Evolutionary conservation across 371 early-diverging fungal genomes (phyloP).

Genomic region (Apophysomyces sp.): DNA sequence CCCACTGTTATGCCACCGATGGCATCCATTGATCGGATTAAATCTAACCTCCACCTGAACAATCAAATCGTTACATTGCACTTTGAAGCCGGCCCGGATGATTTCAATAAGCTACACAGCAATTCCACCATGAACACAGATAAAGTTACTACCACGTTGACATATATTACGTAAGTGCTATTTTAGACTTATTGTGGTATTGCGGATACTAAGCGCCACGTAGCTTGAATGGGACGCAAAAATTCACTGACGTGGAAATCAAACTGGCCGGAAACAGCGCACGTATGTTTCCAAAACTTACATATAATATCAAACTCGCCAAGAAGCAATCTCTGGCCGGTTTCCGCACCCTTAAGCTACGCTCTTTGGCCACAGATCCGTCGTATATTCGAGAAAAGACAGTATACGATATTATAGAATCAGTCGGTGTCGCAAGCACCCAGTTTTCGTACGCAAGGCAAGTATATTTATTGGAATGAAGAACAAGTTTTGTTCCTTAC

Average conservation of each 20-base stretch:
- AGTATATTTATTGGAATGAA: background rate
- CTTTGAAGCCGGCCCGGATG: constrained; percentile 9
- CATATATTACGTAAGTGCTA: constrained; percentile 12
- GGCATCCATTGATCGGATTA: constrained; percentile 11
- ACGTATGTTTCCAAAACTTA: constrained; percentile 11
- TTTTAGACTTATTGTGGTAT: background rate
- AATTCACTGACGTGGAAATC: constrained; percentile 11
- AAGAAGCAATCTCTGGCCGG: constrained; percentile 13
- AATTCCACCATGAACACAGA: background rate
- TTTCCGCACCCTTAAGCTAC: constrained; percentile 14
- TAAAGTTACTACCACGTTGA: constrained; percentile 8
- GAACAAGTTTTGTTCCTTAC: background rate
- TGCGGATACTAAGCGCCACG: constrained; percentile 10
- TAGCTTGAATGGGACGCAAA: constrained; percentile 12
- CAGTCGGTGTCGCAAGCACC: constrained; percentile 12
- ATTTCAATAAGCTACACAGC: constrained; percentile 11
- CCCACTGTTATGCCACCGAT: constrained; percentile 14
- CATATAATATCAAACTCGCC: constrained; percentile 22
- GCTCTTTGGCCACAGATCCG: constrained; percentile 18
- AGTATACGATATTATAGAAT: constrained; percentile 10
- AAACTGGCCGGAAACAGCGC: constrained; percentile 17
- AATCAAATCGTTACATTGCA: constrained; percentile 25
- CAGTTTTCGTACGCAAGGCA: constrained; percentile 19
- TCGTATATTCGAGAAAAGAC: constrained; percentile 19
- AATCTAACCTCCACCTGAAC: constrained; percentile 20